Evolutionary conservation across 177 flowering plant species (phyloP), one percentile per base, ranked within the genome.

Genomic region (Telopea speciosissima): DNA sequence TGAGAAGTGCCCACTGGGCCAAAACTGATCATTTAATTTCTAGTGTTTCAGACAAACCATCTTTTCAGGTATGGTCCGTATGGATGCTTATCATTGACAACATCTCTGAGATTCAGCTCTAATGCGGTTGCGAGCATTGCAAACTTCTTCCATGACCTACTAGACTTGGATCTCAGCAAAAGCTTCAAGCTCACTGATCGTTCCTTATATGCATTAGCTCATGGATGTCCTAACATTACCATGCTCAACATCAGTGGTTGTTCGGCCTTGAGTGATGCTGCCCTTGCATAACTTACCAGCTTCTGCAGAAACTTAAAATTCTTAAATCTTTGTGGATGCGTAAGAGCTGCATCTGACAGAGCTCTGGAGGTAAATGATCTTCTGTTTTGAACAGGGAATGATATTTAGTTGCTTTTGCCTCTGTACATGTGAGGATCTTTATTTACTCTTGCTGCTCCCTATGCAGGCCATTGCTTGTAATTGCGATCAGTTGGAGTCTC

Each of bases 211-310:
- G 90, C 91, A 21, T 69, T 96, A 73, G 93, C 96, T 54, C 90
- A 78, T 75, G 96, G 98, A 22, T 93, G 98, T 71, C 89, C 83
- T 13, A 76, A 78, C 63, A 92, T 96, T 23, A 81, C 80, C 13
- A 91, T 83, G 75, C 93, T 96, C 63, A 93, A 93, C 79, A 88
- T 96, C 73, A 96, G 98, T 79, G 99, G 98, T 22, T 93, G 98
- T 66, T 62, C 92, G 22, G 74, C 90, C 68, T 93, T 96, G 73
- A 85, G 90, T 77, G 98, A 87, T 68, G 65, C 24, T 66, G 94
- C 89, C 66, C 86, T 96, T 69, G 86, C 81, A 24, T 82, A 89
- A 74, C 82, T 96, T 73, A 79, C 88, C 21, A 69, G 79, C 12
- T 84, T 66, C 52, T 91, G 99, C 84, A 80, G 75, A 62, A 87